Evolutionary conservation across 345 rosid species (phyloP).

Genomic region (Turnera subulata): DNA sequence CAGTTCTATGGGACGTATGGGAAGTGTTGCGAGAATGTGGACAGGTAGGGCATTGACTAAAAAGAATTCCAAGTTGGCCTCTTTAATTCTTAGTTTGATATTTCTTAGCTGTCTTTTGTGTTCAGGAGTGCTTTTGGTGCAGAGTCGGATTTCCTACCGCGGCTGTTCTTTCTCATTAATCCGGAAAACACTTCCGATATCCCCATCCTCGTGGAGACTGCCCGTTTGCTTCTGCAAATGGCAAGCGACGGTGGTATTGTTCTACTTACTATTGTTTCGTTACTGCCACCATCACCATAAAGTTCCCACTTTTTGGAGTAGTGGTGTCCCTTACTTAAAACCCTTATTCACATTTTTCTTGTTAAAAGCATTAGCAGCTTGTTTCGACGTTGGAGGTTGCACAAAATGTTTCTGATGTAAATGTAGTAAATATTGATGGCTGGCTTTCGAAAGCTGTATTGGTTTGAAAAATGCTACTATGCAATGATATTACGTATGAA

Average conservation of each 20-base stretch:
- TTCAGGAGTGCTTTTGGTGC: constrained; percentile 87
- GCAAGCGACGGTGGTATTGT: constrained; percentile 49
- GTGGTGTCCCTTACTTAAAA: too few species aligned
- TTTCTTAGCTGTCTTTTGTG: constrained; percentile 12
- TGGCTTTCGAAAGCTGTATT: too few species aligned
- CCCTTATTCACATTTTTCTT: too few species aligned
- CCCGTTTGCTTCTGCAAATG: constrained; percentile 51
- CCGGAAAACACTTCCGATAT: constrained; percentile 54
- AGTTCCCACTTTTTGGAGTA: too few species aligned
- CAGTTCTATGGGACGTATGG: constrained; percentile 65
- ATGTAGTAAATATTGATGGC: too few species aligned
- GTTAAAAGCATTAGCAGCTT: too few species aligned
- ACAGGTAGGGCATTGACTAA: constrained; percentile 59
- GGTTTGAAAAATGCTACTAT: too few species aligned
- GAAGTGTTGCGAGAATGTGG: constrained; percentile 55
- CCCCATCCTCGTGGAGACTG: constrained; percentile 58
- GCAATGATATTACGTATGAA: not conserved
- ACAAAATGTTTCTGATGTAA: too few species aligned
- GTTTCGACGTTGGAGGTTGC: too few species aligned
- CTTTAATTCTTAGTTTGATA: too few species aligned
- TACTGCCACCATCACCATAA: too few species aligned
- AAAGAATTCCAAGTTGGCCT: too few species aligned
- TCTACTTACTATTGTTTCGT: not conserved
- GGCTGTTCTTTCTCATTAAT: constrained; percentile 69
- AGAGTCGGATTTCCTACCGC: constrained; percentile 71